These are phyloP conservation scores for Wickerhamiella pararugosa DNA, from an alignment of 1,139 yeast species.

Conservation along the genomic window DNA sequence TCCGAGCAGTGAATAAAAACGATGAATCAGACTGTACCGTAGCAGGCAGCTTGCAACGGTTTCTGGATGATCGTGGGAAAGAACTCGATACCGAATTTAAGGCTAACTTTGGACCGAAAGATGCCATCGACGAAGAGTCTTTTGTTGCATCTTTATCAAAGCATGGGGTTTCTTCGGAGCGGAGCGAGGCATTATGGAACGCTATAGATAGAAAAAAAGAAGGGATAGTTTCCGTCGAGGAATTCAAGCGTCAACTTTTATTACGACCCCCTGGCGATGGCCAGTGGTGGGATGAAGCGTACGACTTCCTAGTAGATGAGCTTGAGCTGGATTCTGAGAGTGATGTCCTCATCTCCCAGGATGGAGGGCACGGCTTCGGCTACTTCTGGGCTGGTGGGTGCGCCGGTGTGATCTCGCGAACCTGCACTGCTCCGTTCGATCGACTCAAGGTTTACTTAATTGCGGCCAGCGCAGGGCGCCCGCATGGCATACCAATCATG, in stretches of 20 bases:
- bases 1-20: background rate
- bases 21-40: background rate
- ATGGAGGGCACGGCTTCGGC: conserved; percentile 70
- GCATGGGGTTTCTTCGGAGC: conserved; percentile 21
- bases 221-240: conserved; percentile 67
- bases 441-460: conserved; percentile 83
- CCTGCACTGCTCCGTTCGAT: conserved; percentile 95
- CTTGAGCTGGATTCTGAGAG: conserved; percentile 78
- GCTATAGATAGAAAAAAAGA: conserved; percentile 46
- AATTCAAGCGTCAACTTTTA: conserved; percentile 68
- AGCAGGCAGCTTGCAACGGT: background rate
- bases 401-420: conserved; percentile 93
- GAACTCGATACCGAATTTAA: conserved; percentile 1
- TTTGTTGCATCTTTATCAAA: background rate
- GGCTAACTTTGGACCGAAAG: background rate
- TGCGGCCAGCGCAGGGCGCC: conserved; percentile 58
- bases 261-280: conserved; percentile 54
- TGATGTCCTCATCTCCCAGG: conserved; percentile 72
- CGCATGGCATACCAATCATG: conserved; percentile 38
- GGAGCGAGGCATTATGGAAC: conserved; percentile 44
- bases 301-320: conserved; percentile 64
- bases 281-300: conserved; percentile 63
- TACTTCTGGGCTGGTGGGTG: conserved; percentile 89
- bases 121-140: background rate
- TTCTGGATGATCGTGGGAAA: background rate